Evolutionary conservation across 768 basidiomycete species (phyloP).

Genomic region (Hericium rajendrae): DNA sequence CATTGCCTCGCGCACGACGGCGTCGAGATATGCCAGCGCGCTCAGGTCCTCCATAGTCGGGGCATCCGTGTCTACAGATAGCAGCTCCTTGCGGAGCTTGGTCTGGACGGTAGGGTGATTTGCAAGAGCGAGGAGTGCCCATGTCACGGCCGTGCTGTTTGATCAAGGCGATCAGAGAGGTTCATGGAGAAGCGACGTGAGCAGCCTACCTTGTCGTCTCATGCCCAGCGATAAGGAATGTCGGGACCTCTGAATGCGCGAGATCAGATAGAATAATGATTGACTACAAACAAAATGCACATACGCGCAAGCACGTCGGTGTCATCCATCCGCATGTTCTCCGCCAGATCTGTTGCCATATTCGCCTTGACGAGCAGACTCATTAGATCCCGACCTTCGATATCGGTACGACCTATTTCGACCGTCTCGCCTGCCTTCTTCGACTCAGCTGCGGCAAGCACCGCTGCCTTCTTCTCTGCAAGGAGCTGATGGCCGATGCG

Average conservation of each 20-base stretch:
- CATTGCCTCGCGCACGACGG: slow-evolving; percentile 22
- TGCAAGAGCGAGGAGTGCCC: slow-evolving; percentile 25
- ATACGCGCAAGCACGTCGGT: slow-evolving; percentile 22
- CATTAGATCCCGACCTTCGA: no score
- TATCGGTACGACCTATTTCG: no score
- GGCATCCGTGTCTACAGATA: slow-evolving; percentile 13
- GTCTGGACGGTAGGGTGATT: slow-evolving; percentile 22
- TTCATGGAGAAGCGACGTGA: no score
- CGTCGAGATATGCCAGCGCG: slow-evolving; percentile 24
- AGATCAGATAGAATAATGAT: no score
- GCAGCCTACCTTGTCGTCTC: slow-evolving; percentile 11
- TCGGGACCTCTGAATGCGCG: slow-evolving; percentile 19
- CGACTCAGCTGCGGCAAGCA: slow-evolving; percentile 7
- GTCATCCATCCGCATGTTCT: slow-evolving; percentile 19
- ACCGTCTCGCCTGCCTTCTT: no score
- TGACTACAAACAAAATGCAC: not conserved
- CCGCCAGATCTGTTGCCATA: slow-evolving; percentile 2
- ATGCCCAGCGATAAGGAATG: slow-evolving; percentile 22
- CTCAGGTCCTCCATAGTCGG: slow-evolving; percentile 19
- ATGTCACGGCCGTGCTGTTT: slow-evolving; percentile 21
- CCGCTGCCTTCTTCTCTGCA: slow-evolving; percentile 37
- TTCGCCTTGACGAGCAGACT: slow-evolving; percentile 14
- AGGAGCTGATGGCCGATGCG: slow-evolving; percentile 43
- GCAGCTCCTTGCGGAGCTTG: slow-evolving; percentile 24
- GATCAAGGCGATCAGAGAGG: no score